Base-by-base conservation (phyloP, 2,329 filamentous ascomycete species). In the Cordyceps fumosorosea region DNA sequence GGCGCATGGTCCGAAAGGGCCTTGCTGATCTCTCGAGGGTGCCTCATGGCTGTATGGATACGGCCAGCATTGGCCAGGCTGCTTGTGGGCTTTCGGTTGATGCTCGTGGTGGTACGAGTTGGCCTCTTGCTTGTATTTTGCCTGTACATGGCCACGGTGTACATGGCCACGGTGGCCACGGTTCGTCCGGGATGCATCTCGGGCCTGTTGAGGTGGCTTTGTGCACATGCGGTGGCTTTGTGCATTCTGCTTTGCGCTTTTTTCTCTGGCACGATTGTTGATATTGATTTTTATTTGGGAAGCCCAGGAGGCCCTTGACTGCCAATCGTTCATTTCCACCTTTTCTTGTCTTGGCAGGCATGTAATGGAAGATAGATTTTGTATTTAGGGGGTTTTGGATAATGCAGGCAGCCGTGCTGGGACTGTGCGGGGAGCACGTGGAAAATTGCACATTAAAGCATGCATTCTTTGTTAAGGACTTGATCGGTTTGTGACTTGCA, bases 191-290 rank as follows among this genome's bases (percentile, higher is more conserved):
- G 44, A 48, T 37, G n/a, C 18, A 57, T 48, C 44, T 48, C 32
- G 47, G 32, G 37, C 56, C 18, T 10, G 56, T 20, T 51, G 32
- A 51, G 54, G 22, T 29, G 56, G 44, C 44, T 8, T 10, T 45
- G 45, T 50, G 56, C 45, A 51, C 56, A 51, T 42, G 34, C 22
- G 56, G 56, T 44, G 47, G 32, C 34, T 42, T 40, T 47, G 10
- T 42, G 34, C 47, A 16, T 24, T 44, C 50, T 29, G 14, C 26
- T 34, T 29, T 32, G 22, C 24, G 24, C 8, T 62, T 34, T n/a
- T 62, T 64, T 63, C 56, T 59, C 62, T 37, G 48, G 52, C 50
- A 55, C 45, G 62, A 60, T 54, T 63, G 62, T 63, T 51, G 11
- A 60, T 60, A 51, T 42, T 63, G 37, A 12, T 10, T 45, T 63